These are phyloP conservation scores for Huntiella bhutanensis DNA, from an alignment of 2,329 filamentous ascomycete species.

Conservation along the genomic window DNA sequence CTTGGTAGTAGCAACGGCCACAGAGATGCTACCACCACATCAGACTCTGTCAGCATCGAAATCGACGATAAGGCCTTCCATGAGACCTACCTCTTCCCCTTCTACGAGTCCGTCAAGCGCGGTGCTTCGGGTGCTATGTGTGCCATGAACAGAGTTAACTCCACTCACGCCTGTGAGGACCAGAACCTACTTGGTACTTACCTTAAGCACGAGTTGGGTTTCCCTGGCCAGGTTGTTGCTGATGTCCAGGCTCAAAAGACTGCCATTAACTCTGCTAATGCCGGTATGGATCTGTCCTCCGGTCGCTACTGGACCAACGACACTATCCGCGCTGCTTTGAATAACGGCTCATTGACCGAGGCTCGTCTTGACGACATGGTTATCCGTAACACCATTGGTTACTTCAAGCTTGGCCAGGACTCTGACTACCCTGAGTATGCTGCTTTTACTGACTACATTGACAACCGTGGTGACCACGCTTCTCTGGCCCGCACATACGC, in stretches of 20 bases:
- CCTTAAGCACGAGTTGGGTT: conserved; percentile 41
- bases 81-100: conserved; percentile 51
- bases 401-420: conserved; percentile 31
- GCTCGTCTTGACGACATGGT: conserved; percentile 28
- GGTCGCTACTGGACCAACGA: conserved; percentile 37
- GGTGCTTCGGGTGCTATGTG: conserved; percentile 39
- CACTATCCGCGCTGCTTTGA: conserved; percentile 27
- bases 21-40: conserved; percentile 41
- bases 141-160: conserved; percentile 53
- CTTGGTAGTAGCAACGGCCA: conserved; percentile 20
- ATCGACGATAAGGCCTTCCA: conserved; percentile 43
- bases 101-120: conserved; percentile 45
- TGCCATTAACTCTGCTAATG: conserved; percentile 39
- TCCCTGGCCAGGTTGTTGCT: conserved; percentile 45
- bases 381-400: conserved; percentile 34
- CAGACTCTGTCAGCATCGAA: conserved; percentile 39
- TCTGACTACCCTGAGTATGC: conserved; percentile 25
- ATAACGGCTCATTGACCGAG: conserved; percentile 26
- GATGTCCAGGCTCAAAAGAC: conserved; percentile 51
- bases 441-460: conserved; percentile 30
- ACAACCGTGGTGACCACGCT: conserved; percentile 23
- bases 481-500: conserved; percentile 32
- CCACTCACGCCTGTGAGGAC: conserved; percentile 52
- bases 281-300: conserved; percentile 53
- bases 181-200: conserved; percentile 47